Base-by-base conservation (phyloP, 352 stramenopile genomes). In the Pythium insidiosum region DNA sequence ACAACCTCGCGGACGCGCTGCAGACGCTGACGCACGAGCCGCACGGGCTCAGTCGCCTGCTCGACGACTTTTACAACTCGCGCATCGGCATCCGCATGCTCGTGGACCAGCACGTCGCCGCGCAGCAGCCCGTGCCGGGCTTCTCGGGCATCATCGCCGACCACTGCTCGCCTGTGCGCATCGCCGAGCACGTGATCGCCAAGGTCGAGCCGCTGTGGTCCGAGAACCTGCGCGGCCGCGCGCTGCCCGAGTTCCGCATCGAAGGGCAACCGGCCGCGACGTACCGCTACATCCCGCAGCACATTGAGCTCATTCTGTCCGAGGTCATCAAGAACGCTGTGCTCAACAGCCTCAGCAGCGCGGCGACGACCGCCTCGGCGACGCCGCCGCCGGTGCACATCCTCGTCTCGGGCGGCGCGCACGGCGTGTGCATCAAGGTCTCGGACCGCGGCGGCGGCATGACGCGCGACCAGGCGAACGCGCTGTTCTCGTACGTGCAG, bases 61-160 rank as follows among this genome's bases (percentile, higher is more conserved):
- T 91, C 26, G 75, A 88, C 44, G 69, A 71, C 42, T 88, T 91
- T 39, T 91, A 91, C 61, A 86, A 84, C 58, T 91, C 78, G 24
- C 71, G 78, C 26, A 91, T 91, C 41, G 68, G 75, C 44, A 87
- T 88, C 40, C 75, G 78, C 37, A 88, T 84, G 73, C 69, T 91
- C 35, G 66, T 88, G 58, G 78, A 91, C 52, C 78, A 91, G 50
- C 78, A 91, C 47, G 6, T 84, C 2, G 78, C 75, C 0, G 67
- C 72, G 18, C 73, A 87, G 56, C 77, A 65, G 5, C 75, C 75
- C 0, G 53, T 42, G 7, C 43, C 55, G 2, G 78, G 78, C 3
- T 88, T 75, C 52, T 63, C 71, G 1, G 75, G 78, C 6, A 69
- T 91, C 36, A 74, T 88, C 22, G 72, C 68, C 1, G 62, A 88